Percentiles rank a stretch among this genome's conserved stretches.
Conservation (phyloP, 2,329 filamentous ascomycete species). For the Atkinsonella hypoxylon region DNA sequence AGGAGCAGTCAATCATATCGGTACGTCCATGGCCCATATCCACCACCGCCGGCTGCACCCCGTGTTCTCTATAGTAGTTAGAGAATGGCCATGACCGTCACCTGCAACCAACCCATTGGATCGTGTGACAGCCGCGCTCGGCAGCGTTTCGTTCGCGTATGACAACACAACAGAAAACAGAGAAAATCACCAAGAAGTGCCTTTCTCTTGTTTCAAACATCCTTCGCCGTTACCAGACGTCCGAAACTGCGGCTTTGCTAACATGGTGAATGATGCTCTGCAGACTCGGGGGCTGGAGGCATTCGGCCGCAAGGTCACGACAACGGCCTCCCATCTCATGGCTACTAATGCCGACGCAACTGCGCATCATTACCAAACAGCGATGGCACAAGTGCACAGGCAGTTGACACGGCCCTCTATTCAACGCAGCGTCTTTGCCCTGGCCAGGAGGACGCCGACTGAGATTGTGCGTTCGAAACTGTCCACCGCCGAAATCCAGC, state of each 20-base stretch:
- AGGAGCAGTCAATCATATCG: constrained; percentile 36
- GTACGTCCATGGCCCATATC: constrained; percentile 12
- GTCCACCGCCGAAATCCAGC: constrained; percentile 84
- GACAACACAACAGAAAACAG: background rate
- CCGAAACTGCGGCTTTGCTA: constrained; percentile 3
- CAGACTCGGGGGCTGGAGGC: constrained; percentile 82
- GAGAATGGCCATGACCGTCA: background rate
- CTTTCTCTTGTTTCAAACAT: no score
- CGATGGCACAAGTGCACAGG: constrained; percentile 80
- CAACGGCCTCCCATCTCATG: constrained; percentile 85
- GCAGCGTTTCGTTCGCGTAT: background rate
- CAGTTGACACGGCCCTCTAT: constrained; percentile 74
- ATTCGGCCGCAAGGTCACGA: constrained; percentile 88
- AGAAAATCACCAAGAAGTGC: background rate
- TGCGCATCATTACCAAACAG: constrained; percentile 65
- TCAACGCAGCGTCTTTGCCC: constrained; percentile 82
- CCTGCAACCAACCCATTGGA: background rate
- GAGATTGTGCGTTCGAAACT: constrained; percentile 88
- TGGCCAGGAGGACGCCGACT: constrained; percentile 83
- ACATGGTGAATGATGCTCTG: constrained; percentile 7
- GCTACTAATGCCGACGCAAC: constrained; percentile 43
- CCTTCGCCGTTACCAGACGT: background rate
- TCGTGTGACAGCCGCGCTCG: background rate
- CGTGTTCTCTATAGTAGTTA: background rate
- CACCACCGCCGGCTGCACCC: background rate